phyloP scores from a whole-genome alignment of 106 monocot genomes.

The Dactylorhiza incarnata region DNA sequence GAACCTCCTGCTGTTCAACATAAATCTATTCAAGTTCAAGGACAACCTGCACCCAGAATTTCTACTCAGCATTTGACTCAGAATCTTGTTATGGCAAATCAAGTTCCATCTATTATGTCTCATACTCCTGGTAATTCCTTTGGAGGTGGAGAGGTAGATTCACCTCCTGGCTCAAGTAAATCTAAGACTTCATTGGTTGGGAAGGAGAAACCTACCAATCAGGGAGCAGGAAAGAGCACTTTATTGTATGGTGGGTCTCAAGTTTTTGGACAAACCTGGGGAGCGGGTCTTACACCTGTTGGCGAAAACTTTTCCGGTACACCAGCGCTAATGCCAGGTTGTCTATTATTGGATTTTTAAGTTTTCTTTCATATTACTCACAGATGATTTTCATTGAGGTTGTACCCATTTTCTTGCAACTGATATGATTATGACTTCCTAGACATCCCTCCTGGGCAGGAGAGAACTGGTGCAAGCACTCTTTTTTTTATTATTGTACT shows the following conservation, averaged over 20 bases:
- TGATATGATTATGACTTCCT: no score
- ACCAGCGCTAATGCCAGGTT: slow-evolving; percentile 82
- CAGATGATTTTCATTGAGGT: no score
- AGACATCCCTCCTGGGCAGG: no score
- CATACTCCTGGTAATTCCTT: slow-evolving; percentile 24
- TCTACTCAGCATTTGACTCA: slow-evolving; percentile 21
- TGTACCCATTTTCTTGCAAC: no score
- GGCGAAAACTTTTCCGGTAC: slow-evolving; percentile 72
- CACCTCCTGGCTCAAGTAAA: slow-evolving; percentile 45
- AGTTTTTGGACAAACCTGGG: slow-evolving; percentile 58
- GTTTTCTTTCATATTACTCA: no score
- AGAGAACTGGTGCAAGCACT: no score
- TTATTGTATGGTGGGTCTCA: slow-evolving; percentile 57
- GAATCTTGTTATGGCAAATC: slow-evolving; percentile 9
- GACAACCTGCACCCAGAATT: slow-evolving; percentile 13
- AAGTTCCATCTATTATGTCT: slow-evolving; percentile 23
- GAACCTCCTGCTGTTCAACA: slow-evolving; percentile 18
- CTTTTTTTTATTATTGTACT: no score
- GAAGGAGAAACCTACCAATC: slow-evolving; percentile 31
- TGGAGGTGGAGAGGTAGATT: slow-evolving; percentile 45
- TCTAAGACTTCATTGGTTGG: slow-evolving; percentile 27
- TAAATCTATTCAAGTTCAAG: slow-evolving; percentile 10
- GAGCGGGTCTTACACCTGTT: slow-evolving; percentile 43
- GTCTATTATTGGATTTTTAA: no score
- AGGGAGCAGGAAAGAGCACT: slow-evolving; percentile 35